These are phyloP conservation scores for Podaxis sp. DNA, from an alignment of 768 basidiomycete species.

Conservation along the genomic window DNA sequence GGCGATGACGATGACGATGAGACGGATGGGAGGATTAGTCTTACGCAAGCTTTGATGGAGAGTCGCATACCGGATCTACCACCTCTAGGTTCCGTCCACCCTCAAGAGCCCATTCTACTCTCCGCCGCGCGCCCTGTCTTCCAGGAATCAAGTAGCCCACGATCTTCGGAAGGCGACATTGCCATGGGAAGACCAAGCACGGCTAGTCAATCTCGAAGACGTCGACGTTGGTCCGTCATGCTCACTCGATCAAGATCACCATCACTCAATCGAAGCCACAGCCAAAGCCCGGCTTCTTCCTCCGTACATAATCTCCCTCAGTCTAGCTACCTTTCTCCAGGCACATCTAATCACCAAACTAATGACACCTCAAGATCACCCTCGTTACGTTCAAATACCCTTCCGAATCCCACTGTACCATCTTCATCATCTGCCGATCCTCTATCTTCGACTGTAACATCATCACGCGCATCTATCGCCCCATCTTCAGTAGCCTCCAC, in stretches of 20 bases:
- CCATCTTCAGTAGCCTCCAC: constrained; percentile 23
- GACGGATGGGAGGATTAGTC: constrained; percentile 61
- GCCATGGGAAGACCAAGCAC: constrained; percentile 15
- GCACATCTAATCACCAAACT: constrained; percentile 21
- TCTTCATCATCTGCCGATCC: constrained; percentile 16
- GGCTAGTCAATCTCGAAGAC: constrained; percentile 10
- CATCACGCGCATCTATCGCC: constrained; percentile 18
- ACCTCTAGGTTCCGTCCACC: constrained; percentile 58
- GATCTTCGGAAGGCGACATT: constrained; percentile 36
- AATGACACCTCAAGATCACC: constrained; percentile 32
- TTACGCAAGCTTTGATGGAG: constrained; percentile 72
- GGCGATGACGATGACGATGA: constrained; percentile 60
- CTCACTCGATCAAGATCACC: constrained; percentile 7
- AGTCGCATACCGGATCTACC: constrained; percentile 74
- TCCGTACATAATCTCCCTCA: constrained; percentile 13
- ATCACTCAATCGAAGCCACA: constrained; percentile 14
- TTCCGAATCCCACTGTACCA: constrained; percentile 14
- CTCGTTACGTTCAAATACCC: constrained; percentile 34
- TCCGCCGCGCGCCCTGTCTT: constrained; percentile 31
- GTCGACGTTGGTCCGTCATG: constrained; percentile 16
- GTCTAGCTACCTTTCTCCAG: constrained; percentile 21
- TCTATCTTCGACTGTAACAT: constrained; percentile 18
- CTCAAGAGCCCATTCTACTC: constrained; percentile 68
- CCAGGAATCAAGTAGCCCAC: constrained; percentile 14
- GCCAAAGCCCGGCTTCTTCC: constrained; percentile 20